phyloP scores from a whole-genome alignment of 495 filamentous ascomycete species.

The Tuber indicum region DNA sequence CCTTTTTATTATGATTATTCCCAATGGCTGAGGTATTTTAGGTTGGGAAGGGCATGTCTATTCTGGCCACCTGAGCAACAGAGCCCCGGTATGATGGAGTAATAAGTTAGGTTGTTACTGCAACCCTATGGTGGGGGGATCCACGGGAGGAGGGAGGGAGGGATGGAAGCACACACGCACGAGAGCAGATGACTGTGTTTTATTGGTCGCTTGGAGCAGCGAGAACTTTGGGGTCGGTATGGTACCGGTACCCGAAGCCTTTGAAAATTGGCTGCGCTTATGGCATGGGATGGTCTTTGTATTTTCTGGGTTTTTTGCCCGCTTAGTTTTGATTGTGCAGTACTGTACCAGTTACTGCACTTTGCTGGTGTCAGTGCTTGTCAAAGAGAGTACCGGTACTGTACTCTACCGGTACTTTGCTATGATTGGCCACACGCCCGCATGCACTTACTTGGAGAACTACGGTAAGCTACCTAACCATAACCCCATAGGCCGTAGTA shows the following conservation, averaged over 20 bases:
- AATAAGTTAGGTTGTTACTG: not conserved
- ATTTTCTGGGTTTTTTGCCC: not conserved
- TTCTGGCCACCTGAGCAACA: not conserved
- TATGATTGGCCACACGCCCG: not conserved
- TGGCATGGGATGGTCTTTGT: not conserved
- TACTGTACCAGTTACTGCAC: no score
- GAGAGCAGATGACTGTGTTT: not conserved
- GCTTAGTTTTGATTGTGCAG: not conserved
- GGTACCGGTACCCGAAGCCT: not conserved
- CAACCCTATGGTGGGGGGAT: not conserved
- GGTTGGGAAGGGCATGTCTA: not conserved
- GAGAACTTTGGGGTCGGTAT: not conserved
- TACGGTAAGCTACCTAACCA: not conserved
- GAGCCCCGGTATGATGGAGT: not conserved
- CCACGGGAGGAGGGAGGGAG: not conserved
- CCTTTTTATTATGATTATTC: not conserved
- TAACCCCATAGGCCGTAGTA: not conserved
- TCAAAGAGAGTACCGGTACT: no score
- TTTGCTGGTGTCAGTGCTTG: not conserved
- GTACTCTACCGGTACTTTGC: not conserved
- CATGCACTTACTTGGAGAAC: not conserved
- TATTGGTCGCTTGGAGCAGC: not conserved
- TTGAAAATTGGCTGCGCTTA: not conserved
- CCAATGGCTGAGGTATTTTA: conserved; percentile 3
- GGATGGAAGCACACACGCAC: not conserved